Conservation (phyloP, 2,329 filamentous ascomycete species). For the Trichoderma sp. region DNA sequence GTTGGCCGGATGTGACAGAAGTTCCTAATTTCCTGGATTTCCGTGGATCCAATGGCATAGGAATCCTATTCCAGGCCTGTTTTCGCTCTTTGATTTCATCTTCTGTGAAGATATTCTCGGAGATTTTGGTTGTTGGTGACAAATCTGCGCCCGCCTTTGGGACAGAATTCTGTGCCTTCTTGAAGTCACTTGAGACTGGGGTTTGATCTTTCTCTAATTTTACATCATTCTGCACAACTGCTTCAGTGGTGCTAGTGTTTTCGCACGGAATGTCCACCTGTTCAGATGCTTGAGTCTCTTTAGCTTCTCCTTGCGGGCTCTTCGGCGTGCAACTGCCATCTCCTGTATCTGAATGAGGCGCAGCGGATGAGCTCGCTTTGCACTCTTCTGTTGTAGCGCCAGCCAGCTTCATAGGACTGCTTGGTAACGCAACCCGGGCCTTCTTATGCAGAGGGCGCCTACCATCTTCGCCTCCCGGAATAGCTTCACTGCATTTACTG, state of each 20-base stretch:
- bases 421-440: slow-evolving; percentile 24
- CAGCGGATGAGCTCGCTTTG: neutral
- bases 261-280: neutral
- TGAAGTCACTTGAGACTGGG: neutral
- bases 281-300: too few relatives aligned
- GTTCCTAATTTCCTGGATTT: slow-evolving; percentile 22
- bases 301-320: neutral
- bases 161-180: neutral
- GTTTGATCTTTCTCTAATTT: neutral
- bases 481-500: neutral
- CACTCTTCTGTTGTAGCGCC: neutral
- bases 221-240: too few relatives aligned
- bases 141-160: neutral
- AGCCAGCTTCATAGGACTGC: slow-evolving; percentile 10
- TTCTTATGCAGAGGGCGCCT: slow-evolving; percentile 20
- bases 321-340: neutral
- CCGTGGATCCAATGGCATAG: slow-evolving; percentile 35
- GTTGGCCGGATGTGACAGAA: neutral
- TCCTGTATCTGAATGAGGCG: neutral
- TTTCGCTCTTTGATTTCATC: slow-evolving; percentile 36
- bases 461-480: slow-evolving; percentile 21
- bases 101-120: slow-evolving; percentile 30
- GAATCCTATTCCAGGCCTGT: slow-evolving; percentile 38
- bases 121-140: neutral
- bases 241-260: neutral